Evolutionary conservation across 164 flowering plant genomes (phyloP).

Genomic region (Umbilicus rupestris): DNA sequence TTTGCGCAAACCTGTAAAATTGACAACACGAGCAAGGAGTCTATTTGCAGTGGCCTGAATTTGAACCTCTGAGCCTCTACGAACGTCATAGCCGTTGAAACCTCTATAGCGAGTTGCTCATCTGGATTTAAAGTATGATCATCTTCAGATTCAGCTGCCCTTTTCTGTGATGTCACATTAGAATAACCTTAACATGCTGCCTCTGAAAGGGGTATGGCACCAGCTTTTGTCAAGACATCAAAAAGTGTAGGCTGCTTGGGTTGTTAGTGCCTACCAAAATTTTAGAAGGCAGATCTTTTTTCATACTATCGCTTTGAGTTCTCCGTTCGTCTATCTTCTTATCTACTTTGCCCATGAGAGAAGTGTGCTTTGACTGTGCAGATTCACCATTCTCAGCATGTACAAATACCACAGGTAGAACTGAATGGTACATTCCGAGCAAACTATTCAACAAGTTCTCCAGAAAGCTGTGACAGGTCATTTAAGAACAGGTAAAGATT

Average conservation of each 20-base stretch:
- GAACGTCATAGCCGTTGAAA: conserved; percentile 33
- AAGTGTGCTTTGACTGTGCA: conserved; percentile 17
- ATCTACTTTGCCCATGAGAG: conserved; percentile 16
- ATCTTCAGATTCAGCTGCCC: conserved; percentile 22
- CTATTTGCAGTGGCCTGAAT: conserved; percentile 57
- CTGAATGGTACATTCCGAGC: conserved; percentile 31
- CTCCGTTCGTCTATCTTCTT: conserved; percentile 30
- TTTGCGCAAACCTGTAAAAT: conserved; percentile 37
- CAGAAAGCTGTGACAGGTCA: conserved; percentile 41
- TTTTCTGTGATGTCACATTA: conserved; percentile 18
- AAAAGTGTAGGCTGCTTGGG: conserved; percentile 56
- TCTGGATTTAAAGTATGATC: conserved; percentile 16
- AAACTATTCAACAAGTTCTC: conserved; percentile 51
- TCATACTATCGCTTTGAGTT: conserved; percentile 24
- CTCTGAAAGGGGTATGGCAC: conserved; percentile 34
- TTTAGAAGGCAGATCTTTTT: conserved; percentile 17
- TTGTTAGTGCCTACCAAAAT: conserved; percentile 29
- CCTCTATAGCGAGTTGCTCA: conserved; percentile 27
- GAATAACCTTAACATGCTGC: conserved; percentile 25
- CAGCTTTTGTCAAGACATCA: conserved; percentile 50
- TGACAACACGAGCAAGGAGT: conserved; percentile 46
- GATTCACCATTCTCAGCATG: conserved; percentile 24
- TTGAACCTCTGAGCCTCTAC: conserved; percentile 58
- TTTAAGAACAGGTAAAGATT: neutral
- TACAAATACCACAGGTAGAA: conserved; percentile 50